Evolutionary conservation across 129 eudicot genomes (phyloP).

Genomic region (Arctium minus): DNA sequence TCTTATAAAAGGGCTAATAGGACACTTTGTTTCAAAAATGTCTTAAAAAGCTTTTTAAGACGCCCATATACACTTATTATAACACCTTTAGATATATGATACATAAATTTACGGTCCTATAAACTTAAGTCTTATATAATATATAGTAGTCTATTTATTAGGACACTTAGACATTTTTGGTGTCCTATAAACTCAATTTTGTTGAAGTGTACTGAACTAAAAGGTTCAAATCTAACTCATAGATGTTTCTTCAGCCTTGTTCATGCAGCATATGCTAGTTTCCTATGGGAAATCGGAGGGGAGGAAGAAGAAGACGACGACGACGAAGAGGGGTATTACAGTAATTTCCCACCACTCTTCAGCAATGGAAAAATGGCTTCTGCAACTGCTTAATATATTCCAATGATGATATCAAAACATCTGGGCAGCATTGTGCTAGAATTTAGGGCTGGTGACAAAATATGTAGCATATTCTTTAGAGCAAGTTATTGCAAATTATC

Average conservation of each 20-base stretch:
- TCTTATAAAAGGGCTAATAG: not conserved
- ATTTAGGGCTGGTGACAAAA: not conserved
- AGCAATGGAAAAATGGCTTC: conserved; percentile 43
- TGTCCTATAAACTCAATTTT: not conserved
- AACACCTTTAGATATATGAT: not conserved
- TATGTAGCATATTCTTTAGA: not conserved
- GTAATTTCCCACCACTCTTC: conserved; percentile 21
- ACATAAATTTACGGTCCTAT: not conserved
- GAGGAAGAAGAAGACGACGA: conserved; percentile 37
- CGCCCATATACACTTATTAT: not conserved
- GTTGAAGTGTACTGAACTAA: not conserved
- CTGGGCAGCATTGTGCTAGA: not conserved
- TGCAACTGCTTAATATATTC: conserved; percentile 36
- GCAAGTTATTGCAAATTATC: not conserved
- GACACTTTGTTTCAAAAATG: not conserved
- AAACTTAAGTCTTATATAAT: too few species aligned
- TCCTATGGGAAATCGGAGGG: conserved; percentile 73
- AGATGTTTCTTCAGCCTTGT: conserved; percentile 52
- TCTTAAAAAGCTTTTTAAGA: not conserved
- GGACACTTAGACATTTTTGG: too few species aligned
- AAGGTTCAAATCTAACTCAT: not conserved
- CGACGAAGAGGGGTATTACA: conserved; percentile 17
- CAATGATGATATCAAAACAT: conserved; percentile 16
- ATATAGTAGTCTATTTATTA: too few species aligned
- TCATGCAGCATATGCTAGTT: conserved; percentile 86